Conservation (phyloP, 306 rosid species). For the Quercus aquifolioides region DNA sequence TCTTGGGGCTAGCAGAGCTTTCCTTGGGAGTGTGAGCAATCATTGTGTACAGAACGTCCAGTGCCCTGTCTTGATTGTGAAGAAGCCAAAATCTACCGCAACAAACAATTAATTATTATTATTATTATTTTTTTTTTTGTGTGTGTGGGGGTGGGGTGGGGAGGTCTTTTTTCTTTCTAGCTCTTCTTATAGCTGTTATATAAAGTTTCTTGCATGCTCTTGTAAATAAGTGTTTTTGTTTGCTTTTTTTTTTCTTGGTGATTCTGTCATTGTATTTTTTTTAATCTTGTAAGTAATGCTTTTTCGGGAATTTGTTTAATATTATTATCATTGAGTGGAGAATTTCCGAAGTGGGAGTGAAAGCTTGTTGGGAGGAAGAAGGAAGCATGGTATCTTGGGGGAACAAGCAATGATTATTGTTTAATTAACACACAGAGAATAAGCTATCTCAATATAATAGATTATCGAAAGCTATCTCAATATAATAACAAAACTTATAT, state of each 20-base stretch:
- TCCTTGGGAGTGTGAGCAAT: constrained; percentile 93
- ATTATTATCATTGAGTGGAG: not conserved
- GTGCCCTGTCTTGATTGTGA: constrained; percentile 82
- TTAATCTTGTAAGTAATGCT: not conserved
- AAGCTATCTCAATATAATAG: too few species aligned
- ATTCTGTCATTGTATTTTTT: not conserved
- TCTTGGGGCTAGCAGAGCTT: constrained; percentile 46
- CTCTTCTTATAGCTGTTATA: not conserved
- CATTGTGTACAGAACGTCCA: constrained; percentile 73
- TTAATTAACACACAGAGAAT: not conserved
- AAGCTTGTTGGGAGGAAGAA: not conserved
- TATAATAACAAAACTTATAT: too few species aligned
- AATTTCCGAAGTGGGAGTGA: not conserved
- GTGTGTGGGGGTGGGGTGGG: too few species aligned
- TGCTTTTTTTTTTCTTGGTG: not conserved
- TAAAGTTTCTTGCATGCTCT: not conserved
- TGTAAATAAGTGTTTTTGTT: not conserved
- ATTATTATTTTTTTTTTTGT: accelerated
- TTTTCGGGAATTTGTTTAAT: not conserved
- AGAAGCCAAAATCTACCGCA: constrained; percentile 61
- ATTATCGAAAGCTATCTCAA: too few species aligned
- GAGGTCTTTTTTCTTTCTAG: too few species aligned
- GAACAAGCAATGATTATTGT: not conserved
- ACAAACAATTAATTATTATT: constrained; percentile 3
- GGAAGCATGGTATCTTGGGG: not conserved